These are phyloP conservation scores for Knoxdaviesia capensis DNA, from an alignment of 2,329 filamentous ascomycete genomes.

Conservation along the genomic window DNA sequence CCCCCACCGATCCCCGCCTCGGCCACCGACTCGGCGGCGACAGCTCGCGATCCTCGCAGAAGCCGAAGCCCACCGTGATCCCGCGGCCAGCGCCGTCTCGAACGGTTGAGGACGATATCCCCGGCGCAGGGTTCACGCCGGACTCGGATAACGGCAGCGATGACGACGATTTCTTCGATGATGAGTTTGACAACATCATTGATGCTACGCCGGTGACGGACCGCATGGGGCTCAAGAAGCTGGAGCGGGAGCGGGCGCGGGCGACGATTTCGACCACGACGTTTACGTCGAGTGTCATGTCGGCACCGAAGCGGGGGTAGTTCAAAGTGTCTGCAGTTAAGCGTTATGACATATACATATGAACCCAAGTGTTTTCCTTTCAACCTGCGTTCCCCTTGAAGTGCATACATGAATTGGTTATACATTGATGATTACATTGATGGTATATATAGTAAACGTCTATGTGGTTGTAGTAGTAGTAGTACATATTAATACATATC, in stretches of 20 bases:
- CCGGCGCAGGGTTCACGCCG: conserved; percentile 23
- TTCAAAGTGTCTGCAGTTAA: neutral
- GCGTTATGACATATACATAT: no score
- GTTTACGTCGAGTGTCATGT: conserved; percentile 26
- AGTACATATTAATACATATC: no score
- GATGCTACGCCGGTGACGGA: conserved; percentile 80
- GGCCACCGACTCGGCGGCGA: neutral
- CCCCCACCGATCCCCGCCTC: conserved; percentile 16
- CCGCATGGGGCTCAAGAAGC: conserved; percentile 43
- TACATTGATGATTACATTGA: no score
- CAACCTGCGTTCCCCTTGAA: neutral
- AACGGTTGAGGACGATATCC: conserved; percentile 24
- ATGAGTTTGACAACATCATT: conserved; percentile 84
- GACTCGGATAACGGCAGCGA: conserved; percentile 43
- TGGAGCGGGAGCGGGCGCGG: conserved; percentile 33
- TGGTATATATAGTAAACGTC: no score
- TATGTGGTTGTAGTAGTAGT: no score
- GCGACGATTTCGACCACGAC: conserved; percentile 27
- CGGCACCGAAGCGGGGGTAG: conserved; percentile 21
- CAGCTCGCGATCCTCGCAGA: conserved; percentile 4
- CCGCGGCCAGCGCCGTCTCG: conserved; percentile 28
- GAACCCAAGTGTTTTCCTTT: neutral
- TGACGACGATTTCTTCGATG: conserved; percentile 36
- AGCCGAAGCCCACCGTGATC: conserved; percentile 44
- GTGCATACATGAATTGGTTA: no score